Evolutionary conservation across 1,139 yeast species (phyloP), one percentile per base, ranked within the genome.

Genomic region (Diutina rugosa): DNA sequence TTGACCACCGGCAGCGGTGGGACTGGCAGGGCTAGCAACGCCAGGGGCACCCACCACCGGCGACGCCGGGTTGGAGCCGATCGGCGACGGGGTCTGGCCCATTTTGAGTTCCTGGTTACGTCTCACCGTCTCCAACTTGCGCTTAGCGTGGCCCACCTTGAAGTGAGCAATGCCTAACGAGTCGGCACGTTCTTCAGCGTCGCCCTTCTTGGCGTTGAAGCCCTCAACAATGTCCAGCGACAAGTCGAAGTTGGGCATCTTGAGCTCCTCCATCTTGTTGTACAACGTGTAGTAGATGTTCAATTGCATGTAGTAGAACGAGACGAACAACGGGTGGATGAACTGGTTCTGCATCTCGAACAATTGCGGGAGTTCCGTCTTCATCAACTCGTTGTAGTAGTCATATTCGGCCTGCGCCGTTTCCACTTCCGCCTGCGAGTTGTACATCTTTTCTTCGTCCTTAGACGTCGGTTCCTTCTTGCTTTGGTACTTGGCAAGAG

Each of bases 261-360:
- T 90, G 87, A 91, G 84, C 69, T 90, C 96, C 71, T 91, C 96
- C 90, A 93, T 89, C 64, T 88, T 80, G 65, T 80, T 86, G 75
- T 88, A 91, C 61, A 93, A 76, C 0, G 97, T 90, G 77, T 93
- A 93, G 72, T 90, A 93, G 59, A 93, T 90, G 75, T 93, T 93
- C 74, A 93, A 80, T 74, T 93, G 99, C 98, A 95, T 93, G 77
- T 85, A 93, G 74, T 93, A 93, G 70, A 93, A 85, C 59, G 95
- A 85, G 63, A 91, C 95, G 73, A 93, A 95, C 65, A 93, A 76
- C 12, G 99, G 99, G 66, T 83, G 85, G 67, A 93, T 91, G 68
- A 93, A 90, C 64, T 90, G 95, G 9, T 90, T 87, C 72, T 93
- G 97, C 72, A 93, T 78, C 64, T 81, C 83, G 70, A 93, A 93